Evolutionary conservation across 306 rosid genomes (phyloP), one percentile per base, ranked within the genome.

Genomic region (Begonia loranthoides): DNA sequence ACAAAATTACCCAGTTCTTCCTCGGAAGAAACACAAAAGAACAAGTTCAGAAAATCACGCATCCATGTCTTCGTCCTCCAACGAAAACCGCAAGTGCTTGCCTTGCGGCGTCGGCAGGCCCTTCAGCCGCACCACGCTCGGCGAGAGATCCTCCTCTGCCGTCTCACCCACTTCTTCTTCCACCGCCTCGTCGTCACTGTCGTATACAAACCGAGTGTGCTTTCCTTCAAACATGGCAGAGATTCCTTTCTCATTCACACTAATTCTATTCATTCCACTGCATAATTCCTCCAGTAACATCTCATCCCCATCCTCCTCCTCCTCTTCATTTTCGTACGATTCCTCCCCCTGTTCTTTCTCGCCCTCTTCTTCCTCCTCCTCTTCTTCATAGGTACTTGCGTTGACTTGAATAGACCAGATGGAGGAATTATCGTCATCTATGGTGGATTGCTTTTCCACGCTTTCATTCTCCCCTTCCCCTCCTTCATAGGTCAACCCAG

Each of bases 371-470:
- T 73, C 81, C 15, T 66, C 79, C n/a, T 65, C 85, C 1, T 77
- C 87, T 14, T 80, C 87, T 44, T 74, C 80, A 4, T 50, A 73
- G 10, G 68, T 69, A 50, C 94, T 83, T 17, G 84, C 94, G 49
- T 90, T 90, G 14, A 74, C 95, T 59, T 86, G 95, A 4, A 86
- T 79, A 2, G 96, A 92, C 99, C 99, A 92, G 22, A 86, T 10
- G 2, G 96, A 92, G 17, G 87, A 73, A 46, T 69, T 79, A 57
- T 80, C 99, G 19, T 92, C 99, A 28, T 82, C 95, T 2, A 57
- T 54, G 0, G 66, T 57, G 3, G 65, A 45, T 24, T 63, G 17
- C 48, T 61, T 67, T 52, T 61, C 70, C 50, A 56, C 62, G 63
- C 38, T 33, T 12, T 63, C 50, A n/a, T 49, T 52, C 24, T 49